Base-by-base conservation (phyloP, 2,329 filamentous ascomycete genomes). In the Sporothrix variecibatus region DNA sequence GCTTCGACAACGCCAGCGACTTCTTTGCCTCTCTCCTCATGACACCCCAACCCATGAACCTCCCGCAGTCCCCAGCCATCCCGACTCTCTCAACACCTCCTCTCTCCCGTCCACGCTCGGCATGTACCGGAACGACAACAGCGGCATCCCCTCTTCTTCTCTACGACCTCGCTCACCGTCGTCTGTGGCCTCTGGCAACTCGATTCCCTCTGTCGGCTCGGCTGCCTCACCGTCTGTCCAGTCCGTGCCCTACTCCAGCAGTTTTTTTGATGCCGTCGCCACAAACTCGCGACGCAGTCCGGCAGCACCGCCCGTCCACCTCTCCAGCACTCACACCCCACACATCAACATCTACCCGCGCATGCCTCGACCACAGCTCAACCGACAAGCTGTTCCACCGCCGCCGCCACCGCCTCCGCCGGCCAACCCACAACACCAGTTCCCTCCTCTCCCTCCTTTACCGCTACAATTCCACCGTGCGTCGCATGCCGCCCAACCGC, bases 401-500 rank as follows among this genome's bases (percentile, higher is more conserved):
- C 62, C 62, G 1, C 43, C 43, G 1, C 46, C 49, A 3, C 64
- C 62, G 3, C 40, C 65, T 2, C 49, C 72, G 0, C 62, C 64
- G 1, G 20, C 62, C 7, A 58, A 69, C 3, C n/a, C 49, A 2
- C 46, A 58, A 26, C 67, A 69, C 34, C 69, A 76, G 62, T n/a
- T 83, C 23, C 51, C 51, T n/a, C 68, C 49, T 2, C 68, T 60
- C 5, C 68, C 49, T 0, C 68, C 68, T 6, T 51, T 71, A 12
- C 43, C 68, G 6, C 23, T 23, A 1, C 23, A 40, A 7, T 67
- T n/a, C 3, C 34, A 65, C 23, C 83, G 2, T 82, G 85, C 0
- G 82, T 83, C 17, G 83, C 85, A 5, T n/a, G 46, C 72, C 0
- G 38, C 56, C 1, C 60, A n/a, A 3, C 46, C 70, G 6, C 62